Base-by-base conservation (phyloP, 1,139 yeast species). In the Yamadazyma pseudoaaseri region DNA sequence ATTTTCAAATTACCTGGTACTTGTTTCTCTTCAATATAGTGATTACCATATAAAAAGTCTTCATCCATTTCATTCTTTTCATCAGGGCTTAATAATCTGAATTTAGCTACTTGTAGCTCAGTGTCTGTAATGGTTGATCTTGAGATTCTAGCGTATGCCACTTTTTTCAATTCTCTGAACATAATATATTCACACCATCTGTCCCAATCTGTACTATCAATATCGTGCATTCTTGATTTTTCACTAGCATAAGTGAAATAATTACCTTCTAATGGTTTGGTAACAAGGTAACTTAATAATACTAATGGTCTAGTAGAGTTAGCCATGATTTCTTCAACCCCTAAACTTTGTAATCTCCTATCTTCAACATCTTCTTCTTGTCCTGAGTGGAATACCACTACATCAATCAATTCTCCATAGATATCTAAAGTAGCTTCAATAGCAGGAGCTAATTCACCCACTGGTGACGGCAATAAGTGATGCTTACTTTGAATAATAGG, bases 171-270 rank as follows among this genome's bases (percentile, higher is more conserved):
- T 40, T 84, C 82, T 58, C 92, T 85, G 73, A 84, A 92, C 46
- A 92, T 65, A 43, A 92, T 89, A 62, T 92, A 92, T 62, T 92
- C 95, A 65, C 98, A 92, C 98, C 98, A 92, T 64, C 98, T 78
- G 56, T 92, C 98, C 84, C 94, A 86, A 57, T 92, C 98, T 8
- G 84, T 70, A 33, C 90, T 82, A 56, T 92, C 98, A 46, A 92
- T 89, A 58, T 92, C 98, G 48, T 81, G 78, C 92, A 92, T 86
- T 29, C 96, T 83, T 2, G 94, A 81, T 46, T 68, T 61, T 34
- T 83, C 84, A 50, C 95, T 81, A 12, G 90, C 96, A 58, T 87
- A 89, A 2, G 90, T 89, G 60, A 86, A 81, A 66, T 92, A 92
- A 61, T 92, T 90, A 11, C 97, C 97, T 54, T 83, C 75, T 22